Evolutionary conservation across 345 rosid genomes (phyloP).

Genomic region (Chamaenerion angustifolium): DNA sequence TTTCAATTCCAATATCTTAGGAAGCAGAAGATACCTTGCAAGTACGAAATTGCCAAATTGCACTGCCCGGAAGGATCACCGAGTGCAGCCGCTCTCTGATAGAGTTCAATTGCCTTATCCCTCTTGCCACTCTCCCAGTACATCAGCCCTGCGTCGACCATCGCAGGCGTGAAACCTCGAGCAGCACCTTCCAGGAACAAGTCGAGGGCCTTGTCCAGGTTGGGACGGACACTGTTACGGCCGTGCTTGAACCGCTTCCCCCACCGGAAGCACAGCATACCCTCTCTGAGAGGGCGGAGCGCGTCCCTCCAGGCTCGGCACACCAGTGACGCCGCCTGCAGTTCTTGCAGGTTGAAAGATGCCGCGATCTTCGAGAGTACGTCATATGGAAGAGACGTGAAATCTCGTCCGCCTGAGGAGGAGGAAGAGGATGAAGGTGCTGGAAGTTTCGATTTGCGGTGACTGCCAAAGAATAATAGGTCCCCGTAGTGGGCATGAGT

Average conservation of each 20-base stretch:
- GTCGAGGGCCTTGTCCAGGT: conserved; percentile 64
- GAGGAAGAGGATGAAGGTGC: conserved; percentile 8
- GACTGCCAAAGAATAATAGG: background rate
- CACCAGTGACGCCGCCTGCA: conserved; percentile 56
- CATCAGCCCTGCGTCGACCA: conserved; percentile 91
- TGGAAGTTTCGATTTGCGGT: background rate
- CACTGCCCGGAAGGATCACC: conserved; percentile 69
- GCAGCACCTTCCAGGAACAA: conserved; percentile 71
- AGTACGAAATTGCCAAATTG: conserved; percentile 65
- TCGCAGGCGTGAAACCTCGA: conserved; percentile 83
- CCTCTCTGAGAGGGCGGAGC: conserved; percentile 72
- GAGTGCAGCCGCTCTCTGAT: conserved; percentile 61
- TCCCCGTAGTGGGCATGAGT: conserved; percentile 8
- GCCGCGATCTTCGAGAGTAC: conserved; percentile 49
- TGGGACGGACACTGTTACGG: conserved; percentile 42
- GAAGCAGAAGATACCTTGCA: conserved; percentile 40
- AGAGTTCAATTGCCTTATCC: conserved; percentile 41
- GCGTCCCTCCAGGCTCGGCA: conserved; percentile 81
- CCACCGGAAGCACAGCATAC: conserved; percentile 56
- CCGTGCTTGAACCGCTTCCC: conserved; percentile 93
- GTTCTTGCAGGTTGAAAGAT: conserved; percentile 49
- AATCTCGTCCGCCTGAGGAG: conserved; percentile 20
- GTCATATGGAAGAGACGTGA: conserved; percentile 63
- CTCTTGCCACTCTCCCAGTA: conserved; percentile 66
- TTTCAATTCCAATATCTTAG: background rate